Conservation (phyloP, 441 rosid species). For the Kokia cookei region DNA sequence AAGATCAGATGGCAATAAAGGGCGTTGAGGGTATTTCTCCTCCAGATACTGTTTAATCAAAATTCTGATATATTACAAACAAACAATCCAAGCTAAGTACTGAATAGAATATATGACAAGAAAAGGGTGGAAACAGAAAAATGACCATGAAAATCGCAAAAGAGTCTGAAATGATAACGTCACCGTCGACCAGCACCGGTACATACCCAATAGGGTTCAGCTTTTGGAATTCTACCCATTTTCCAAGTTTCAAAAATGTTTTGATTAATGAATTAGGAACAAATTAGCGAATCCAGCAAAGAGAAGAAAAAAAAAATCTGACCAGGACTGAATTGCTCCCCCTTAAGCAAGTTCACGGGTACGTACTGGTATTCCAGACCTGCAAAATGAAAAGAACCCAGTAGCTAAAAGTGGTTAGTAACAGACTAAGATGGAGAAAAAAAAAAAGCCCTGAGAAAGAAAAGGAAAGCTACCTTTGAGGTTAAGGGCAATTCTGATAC, state of each 20-base stretch:
- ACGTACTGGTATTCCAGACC: slow-evolving; percentile 56
- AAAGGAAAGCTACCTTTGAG: slow-evolving; percentile 28
- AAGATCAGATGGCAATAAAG: slow-evolving; percentile 64
- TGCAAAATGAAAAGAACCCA: slow-evolving; percentile 1
- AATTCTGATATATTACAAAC: not conserved
- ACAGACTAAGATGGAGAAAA: not conserved
- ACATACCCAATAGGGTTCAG: slow-evolving; percentile 79
- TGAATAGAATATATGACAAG: not conserved
- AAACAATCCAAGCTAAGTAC: not conserved
- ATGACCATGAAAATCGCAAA: slow-evolving; percentile 71
- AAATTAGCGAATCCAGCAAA: not conserved
- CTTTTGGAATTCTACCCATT: slow-evolving; percentile 48
- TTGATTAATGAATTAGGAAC: not conserved
- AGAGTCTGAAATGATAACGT: slow-evolving; percentile 60
- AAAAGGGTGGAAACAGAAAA: not conserved
- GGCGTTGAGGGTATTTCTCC: slow-evolving; percentile 73
- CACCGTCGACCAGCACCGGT: slow-evolving; percentile 77
- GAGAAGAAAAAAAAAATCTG: not conserved
- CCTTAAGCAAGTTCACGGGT: slow-evolving; percentile 48
- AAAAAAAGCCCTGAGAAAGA: not conserved
- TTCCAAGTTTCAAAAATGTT: not conserved
- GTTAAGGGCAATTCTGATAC: slow-evolving; percentile 48
- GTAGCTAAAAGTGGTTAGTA: not conserved
- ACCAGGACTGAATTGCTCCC: slow-evolving; percentile 54
- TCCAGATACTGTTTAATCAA: slow-evolving; percentile 55